phyloP scores from a whole-genome alignment of 2,329 filamentous ascomycete genomes.

The Paecilomyces variotii region DNA sequence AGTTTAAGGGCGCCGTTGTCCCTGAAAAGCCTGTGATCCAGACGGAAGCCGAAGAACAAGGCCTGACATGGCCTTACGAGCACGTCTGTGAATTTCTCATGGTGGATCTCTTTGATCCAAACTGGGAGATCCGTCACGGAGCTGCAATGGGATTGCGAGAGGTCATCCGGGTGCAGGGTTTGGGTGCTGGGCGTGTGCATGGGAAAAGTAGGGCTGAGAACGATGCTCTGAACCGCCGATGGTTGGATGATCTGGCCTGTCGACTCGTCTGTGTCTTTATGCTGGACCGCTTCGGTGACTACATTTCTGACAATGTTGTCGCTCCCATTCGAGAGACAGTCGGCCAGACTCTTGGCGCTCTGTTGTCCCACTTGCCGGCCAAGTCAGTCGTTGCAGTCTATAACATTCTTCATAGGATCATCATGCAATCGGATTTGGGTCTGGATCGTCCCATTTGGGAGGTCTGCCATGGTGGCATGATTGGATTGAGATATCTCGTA shows the following conservation, averaged over 20 bases:
- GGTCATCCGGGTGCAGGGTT: slow-evolving; percentile 83
- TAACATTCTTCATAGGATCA: slow-evolving; percentile 73
- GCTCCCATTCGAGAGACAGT: slow-evolving; percentile 93
- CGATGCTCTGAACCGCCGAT: slow-evolving; percentile 67
- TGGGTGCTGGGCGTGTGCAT: slow-evolving; percentile 69
- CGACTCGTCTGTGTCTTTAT: slow-evolving; percentile 93
- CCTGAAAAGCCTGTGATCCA: slow-evolving; percentile 83
- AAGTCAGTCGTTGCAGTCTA: slow-evolving; percentile 79
- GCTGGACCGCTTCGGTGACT: slow-evolving; percentile 95
- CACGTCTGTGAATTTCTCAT: slow-evolving; percentile 89
- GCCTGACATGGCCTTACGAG: slow-evolving; percentile 88
- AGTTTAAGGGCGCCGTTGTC: slow-evolving; percentile 79
- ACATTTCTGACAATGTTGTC: slow-evolving; percentile 93
- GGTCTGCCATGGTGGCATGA: slow-evolving; percentile 96
- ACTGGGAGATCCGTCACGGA: slow-evolving; percentile 93
- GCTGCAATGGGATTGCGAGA: slow-evolving; percentile 93
- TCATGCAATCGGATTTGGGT: slow-evolving; percentile 78
- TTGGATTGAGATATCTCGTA: slow-evolving; percentile 88
- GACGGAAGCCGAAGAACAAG: slow-evolving; percentile 66
- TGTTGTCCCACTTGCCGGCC: slow-evolving; percentile 73
- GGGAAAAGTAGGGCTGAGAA: slow-evolving; percentile 68
- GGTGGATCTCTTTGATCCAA: slow-evolving; percentile 83
- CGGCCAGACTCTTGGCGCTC: slow-evolving; percentile 84
- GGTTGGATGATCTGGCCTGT: slow-evolving; percentile 93
- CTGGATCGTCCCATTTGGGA: slow-evolving; percentile 76